Base-by-base conservation (phyloP, 345 rosid genomes). In the Acer negundo region DNA sequence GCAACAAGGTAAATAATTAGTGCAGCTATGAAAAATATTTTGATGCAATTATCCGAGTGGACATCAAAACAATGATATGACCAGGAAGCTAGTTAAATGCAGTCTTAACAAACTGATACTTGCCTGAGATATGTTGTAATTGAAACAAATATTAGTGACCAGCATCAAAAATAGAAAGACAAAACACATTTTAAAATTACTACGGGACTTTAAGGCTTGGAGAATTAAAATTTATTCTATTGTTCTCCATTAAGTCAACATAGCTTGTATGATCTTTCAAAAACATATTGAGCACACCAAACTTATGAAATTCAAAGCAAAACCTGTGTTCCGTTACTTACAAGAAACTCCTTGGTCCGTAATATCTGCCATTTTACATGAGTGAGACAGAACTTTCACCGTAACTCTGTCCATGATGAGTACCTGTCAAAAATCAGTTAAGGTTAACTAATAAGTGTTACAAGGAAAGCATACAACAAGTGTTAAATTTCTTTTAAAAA, bases 281-380 rank as follows among this genome's bases (percentile, higher is more conserved):
- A 40, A 22, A 10, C 2, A 13, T 66, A 65, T 38, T 63, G 22
- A 20, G 8, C 24, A 42, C 67, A 24, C 7, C 42, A 13, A n/a
- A n/a, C 35, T 13, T 15, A 26, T 24, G 20, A 72, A 40, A 64
- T 23, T 10, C 66, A 24, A 28, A 4, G 65, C 3, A 61, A 35
- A 67, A 24, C 22, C 53, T 3, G 53, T 1, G 5, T 35, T 9
- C 38, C 28, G 20, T 42, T n/a, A 49, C 94, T 89, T 89, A 95
- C 99, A 80, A 51, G 99, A 95, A 84, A 95, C 81, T 75, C 99
- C 97, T 85, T 89, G 99, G 80, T 95, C 99, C 8, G 98, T 95
- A 81, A 95, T 94, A 79, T 94, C 98, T 2, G 94, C 90, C 97
- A 94, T 94, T 82, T 91, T 92, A 85, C 98, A 94, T 6, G 95